These are phyloP conservation scores for Plasmopara muralis DNA, from an alignment of 352 stramenopile species.

Conservation along the genomic window DNA sequence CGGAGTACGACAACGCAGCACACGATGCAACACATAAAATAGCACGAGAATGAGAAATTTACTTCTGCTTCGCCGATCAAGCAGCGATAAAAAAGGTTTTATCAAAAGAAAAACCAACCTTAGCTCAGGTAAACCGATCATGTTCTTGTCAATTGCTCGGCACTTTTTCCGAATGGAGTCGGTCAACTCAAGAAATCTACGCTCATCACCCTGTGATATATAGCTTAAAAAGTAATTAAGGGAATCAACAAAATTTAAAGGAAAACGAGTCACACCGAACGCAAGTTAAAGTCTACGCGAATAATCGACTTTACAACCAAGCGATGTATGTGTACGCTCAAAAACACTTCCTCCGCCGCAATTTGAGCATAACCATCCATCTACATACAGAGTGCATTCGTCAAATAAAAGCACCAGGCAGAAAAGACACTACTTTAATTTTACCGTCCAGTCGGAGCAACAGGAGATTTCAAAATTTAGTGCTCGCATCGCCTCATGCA, in stretches of 20 bases:
- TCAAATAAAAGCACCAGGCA: not conserved
- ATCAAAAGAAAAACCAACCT: conserved; percentile 32
- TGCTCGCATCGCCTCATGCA: conserved; percentile 38
- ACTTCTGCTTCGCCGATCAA: conserved; percentile 4
- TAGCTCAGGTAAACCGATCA: conserved; percentile 52
- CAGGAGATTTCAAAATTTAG: conserved; percentile 50
- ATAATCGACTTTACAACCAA: conserved; percentile 43
- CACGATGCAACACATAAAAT: conserved; percentile 11
- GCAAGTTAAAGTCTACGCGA: conserved; percentile 67
- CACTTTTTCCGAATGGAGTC: conserved; percentile 61
- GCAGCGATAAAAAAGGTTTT: conserved; percentile 6
- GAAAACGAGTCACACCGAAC: conserved; percentile 23
- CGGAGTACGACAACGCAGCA: conserved; percentile 10
- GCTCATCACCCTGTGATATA: conserved; percentile 46
- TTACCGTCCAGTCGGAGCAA: conserved; percentile 55
- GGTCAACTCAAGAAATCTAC: conserved; percentile 59
- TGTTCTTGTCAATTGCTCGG: conserved; percentile 49
- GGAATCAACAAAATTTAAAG: conserved; percentile 1
- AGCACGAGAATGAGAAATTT: conserved; percentile 17
- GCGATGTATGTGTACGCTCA: conserved; percentile 51
- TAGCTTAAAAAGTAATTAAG: conserved; percentile 8
- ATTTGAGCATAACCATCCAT: conserved; percentile 60
- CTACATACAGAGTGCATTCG: conserved; percentile 18
- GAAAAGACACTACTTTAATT: conserved; percentile 2
- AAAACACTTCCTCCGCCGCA: conserved; percentile 59